Percentiles rank a stretch among this genome's conserved stretches.
phyloP scores from a whole-genome alignment of 2,329 filamentous ascomycete genomes.

The Microthyrium microscopicum region DNA sequence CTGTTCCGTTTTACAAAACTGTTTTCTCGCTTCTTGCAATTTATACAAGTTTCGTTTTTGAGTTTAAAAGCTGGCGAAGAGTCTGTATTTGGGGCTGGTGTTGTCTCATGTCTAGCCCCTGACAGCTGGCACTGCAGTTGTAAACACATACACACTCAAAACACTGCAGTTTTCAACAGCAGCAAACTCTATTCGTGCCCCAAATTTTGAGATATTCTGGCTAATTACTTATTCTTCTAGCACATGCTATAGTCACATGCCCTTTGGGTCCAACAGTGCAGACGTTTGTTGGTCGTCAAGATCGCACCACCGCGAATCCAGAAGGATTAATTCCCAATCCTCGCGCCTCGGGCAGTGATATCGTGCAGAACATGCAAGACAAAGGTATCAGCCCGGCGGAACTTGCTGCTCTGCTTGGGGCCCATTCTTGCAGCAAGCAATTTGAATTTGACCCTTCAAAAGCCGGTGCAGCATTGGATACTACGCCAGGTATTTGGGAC shows the following conservation, averaged over 20 bases:
- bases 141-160: no score
- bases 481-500: constrained; percentile 10
- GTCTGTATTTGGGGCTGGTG: no score
- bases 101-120: no score
- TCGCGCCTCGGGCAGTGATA: constrained; percentile 22
- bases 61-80: no score
- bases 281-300: constrained; percentile 20
- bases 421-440: constrained; percentile 34
- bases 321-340: constrained; percentile 16
- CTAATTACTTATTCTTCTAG: constrained; percentile 13
- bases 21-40: neutral
- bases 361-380: constrained; percentile 31
- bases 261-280: constrained; percentile 34
- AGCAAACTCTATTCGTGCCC: no score
- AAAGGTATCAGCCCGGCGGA: constrained; percentile 35
- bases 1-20: constrained; percentile 2
- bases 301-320: constrained; percentile 4
- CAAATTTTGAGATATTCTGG: neutral
- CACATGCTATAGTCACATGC: constrained; percentile 31
- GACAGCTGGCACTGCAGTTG: no score
- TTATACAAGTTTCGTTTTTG: no score
- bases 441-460: constrained; percentile 25
- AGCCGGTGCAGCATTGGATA: constrained; percentile 7
- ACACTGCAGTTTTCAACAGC: no score
- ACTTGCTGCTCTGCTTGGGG: constrained; percentile 37